Percentiles rank a stretch among this genome's conserved stretches.
Conservation (phyloP, 805 yeast species). For the Lachancea sp. region DNA sequence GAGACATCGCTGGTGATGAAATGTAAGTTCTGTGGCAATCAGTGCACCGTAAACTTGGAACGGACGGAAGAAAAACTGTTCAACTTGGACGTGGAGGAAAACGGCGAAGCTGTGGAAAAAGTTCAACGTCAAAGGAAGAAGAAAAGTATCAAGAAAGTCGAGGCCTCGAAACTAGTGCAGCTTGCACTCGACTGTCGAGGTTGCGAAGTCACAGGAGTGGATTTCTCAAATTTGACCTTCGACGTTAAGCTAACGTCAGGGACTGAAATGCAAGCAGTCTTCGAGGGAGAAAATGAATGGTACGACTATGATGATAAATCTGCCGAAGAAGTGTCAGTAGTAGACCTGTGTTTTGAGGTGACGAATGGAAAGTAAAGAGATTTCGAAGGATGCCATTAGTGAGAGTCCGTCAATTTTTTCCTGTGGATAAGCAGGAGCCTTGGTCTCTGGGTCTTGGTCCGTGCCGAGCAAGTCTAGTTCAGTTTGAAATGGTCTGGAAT, state of each 20-base stretch:
- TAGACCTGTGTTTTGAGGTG: slow-evolving; percentile 66
- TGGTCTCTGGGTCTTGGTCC: background rate
- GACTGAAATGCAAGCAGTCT: slow-evolving; percentile 21
- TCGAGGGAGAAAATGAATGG: slow-evolving; percentile 83
- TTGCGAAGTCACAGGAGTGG: slow-evolving; percentile 59
- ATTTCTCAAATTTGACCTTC: slow-evolving; percentile 41
- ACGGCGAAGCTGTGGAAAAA: slow-evolving; percentile 13
- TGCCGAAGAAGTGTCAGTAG: slow-evolving; percentile 71
- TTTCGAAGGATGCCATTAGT: too few species aligned
- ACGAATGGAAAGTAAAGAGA: slow-evolving; percentile 26
- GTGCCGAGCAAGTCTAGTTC: too few species aligned
- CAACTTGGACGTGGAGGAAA: slow-evolving; percentile 14
- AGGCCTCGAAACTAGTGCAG: slow-evolving; percentile 32
- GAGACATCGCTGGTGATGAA: slow-evolving; percentile 77
- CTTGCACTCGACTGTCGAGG: slow-evolving; percentile 84
- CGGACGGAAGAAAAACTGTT: slow-evolving; percentile 23
- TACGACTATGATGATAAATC: slow-evolving; percentile 90
- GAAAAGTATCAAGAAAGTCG: slow-evolving; percentile 19
- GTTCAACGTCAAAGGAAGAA: slow-evolving; percentile 24
- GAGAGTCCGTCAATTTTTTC: too few species aligned
- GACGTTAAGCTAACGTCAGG: slow-evolving; percentile 21
- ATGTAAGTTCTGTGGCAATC: slow-evolving; percentile 55
- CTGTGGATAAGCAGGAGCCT: background rate
- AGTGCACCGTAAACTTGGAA: slow-evolving; percentile 22
- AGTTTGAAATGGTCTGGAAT: background rate